Percentiles rank a stretch among this genome's conserved stretches.
Conservation (phyloP, 139 green algal species). For the Chlamydomonas incerta region DNA sequence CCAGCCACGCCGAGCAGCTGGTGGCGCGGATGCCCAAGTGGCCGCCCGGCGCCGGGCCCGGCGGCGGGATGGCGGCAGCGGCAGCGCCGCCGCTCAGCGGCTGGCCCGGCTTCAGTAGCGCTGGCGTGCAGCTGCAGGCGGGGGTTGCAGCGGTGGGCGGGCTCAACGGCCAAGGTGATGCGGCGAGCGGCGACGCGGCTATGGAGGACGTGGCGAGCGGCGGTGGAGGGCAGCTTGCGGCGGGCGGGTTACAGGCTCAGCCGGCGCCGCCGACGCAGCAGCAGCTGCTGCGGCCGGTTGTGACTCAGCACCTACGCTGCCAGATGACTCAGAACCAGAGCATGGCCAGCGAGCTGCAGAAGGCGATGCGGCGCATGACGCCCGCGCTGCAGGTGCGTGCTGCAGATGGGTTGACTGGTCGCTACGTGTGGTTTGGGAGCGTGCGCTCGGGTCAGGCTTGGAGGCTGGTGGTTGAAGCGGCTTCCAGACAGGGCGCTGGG, state of each 20-base stretch:
- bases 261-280: neutral
- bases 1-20: neutral
- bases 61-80: neutral
- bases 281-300: neutral
- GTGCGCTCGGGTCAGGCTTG: neutral
- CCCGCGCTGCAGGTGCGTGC: constrained; percentile 23
- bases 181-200: too few relatives aligned
- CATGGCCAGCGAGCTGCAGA: constrained; percentile 34
- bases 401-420: too few relatives aligned
- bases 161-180: too few relatives aligned
- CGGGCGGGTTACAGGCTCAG: neutral
- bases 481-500: too few relatives aligned
- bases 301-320: constrained; percentile 44
- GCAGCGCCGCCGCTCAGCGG: neutral
- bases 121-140: too few relatives aligned
- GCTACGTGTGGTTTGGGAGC: too few relatives aligned
- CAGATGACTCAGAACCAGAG: constrained; percentile 48
- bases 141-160: too few relatives aligned
- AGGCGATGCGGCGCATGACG: constrained; percentile 23
- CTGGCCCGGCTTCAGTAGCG: neutral
- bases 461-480: neutral
- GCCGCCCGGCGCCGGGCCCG: neutral
- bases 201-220: neutral
- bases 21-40: constrained; percentile 25
- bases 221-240: neutral